Evolutionary conservation across 768 basidiomycete genomes (phyloP), one percentile per base, ranked within the genome.

Genomic region (Naganishia antarctica): DNA sequence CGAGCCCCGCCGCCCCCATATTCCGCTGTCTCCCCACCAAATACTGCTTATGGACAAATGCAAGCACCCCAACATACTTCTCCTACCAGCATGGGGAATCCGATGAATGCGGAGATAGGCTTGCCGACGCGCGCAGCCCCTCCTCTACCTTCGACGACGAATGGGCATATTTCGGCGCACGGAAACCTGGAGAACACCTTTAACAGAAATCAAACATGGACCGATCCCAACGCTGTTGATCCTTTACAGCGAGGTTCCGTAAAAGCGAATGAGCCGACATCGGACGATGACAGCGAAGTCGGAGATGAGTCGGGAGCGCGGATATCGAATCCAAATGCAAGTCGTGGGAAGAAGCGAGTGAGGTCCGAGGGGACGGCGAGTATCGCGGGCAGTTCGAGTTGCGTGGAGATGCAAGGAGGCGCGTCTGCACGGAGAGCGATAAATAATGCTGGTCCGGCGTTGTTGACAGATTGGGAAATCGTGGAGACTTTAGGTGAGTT

Each of bases 401-500:
- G 3, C 15, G 40, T 25, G 25, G 57, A 59, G 15, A 9, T 2
- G 1, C 21, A 26, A 21, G 31, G 31, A 28, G 23, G 7, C 32
- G 32, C 32, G n/a, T n/a, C n/a, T n/a, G n/a, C n/a, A n/a, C n/a
- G n/a, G 41, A n/a, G 50, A 41, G 23, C 34, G 28, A n/a, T 13
- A 4, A 11, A 21, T 7, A 53, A 28, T 18, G 50, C 28, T 18
- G 28, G 49, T 63, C 61, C 61, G 29, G 62, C 50, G 16, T 45
- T 63, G 18, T 37, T 64, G 18, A 45, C 45, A 53, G 76, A 77
- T 64, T 77, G 74, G 74, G 78, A 80, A 69, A 76, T 80, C 12
- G 72, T 80, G n/a, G 79, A 80, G 50, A 80, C 79, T 2, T 70
- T 80, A 13, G 75, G 74, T 74, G 29, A 61, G 73, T 60, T 7